These are phyloP conservation scores for Trapa bicornis DNA, from an alignment of 345 rosid species.

Conservation along the genomic window DNA sequence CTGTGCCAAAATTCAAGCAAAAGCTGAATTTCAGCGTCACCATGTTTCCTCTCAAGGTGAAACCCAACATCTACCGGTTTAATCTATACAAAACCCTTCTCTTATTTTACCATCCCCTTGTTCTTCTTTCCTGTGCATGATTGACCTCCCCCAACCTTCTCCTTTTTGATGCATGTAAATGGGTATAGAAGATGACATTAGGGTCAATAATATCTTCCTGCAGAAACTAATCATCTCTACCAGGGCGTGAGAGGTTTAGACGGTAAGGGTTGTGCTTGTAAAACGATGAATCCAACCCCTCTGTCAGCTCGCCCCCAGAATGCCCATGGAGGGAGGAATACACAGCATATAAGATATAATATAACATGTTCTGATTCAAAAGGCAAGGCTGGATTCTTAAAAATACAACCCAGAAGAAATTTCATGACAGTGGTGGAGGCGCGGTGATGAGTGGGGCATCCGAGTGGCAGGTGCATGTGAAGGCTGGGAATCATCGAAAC, in stretches of 20 bases:
- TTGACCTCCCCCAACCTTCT: background rate
- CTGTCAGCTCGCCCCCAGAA: too few relatives aligned
- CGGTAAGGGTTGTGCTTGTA: too few relatives aligned
- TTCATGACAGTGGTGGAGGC: background rate
- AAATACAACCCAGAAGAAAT: background rate
- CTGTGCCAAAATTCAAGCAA: slow-evolving; percentile 10
- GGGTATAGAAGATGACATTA: too few relatives aligned
- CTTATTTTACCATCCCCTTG: background rate
- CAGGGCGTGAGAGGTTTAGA: too few relatives aligned
- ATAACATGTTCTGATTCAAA: background rate
- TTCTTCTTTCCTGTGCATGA: background rate
- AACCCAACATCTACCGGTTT: slow-evolving; percentile 7
- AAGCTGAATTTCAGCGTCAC: slow-evolving; percentile 11
- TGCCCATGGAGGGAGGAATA: too few relatives aligned
- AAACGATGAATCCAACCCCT: too few relatives aligned
- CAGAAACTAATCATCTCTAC: too few relatives aligned
- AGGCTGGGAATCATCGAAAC: slow-evolving; percentile 40
- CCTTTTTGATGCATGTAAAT: background rate
- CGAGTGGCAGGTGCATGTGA: slow-evolving; percentile 45
- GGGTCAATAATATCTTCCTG: too few relatives aligned
- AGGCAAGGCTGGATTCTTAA: slow-evolving; percentile 32
- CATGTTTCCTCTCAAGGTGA: slow-evolving; percentile 10
- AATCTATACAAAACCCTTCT: background rate
- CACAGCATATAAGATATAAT: too few relatives aligned
- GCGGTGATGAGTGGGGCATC: background rate